phyloP scores from a whole-genome alignment of 257 asterid species.

The Solanum lignicaule region DNA sequence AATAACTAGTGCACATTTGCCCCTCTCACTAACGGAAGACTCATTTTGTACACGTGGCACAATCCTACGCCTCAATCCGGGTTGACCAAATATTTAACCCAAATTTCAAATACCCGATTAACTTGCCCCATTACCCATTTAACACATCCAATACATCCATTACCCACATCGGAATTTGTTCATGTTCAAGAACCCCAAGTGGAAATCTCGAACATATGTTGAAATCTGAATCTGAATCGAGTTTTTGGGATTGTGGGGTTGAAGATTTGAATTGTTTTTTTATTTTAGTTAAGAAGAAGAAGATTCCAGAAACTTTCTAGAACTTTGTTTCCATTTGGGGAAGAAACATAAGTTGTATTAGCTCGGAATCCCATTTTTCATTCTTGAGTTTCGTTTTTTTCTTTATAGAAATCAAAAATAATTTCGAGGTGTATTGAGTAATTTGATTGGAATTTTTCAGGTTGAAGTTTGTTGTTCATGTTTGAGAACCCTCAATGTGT shows the following conservation, averaged over 20 bases:
- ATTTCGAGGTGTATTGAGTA: background rate
- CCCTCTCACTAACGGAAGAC: too few relatives aligned
- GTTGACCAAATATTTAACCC: too few relatives aligned
- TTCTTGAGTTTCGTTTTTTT: background rate
- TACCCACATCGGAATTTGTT: background rate
- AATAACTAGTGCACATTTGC: too few relatives aligned
- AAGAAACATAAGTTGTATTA: background rate
- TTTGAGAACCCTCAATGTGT: background rate
- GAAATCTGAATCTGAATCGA: background rate
- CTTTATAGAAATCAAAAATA: background rate
- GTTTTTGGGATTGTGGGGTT: background rate
- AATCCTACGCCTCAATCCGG: too few relatives aligned
- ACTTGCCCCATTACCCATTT: too few relatives aligned
- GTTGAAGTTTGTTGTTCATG: background rate
- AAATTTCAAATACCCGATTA: too few relatives aligned
- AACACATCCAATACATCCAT: too few relatives aligned
- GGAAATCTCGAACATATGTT: background rate
- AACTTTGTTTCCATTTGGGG: background rate
- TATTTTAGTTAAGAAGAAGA: background rate
- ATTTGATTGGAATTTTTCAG: background rate
- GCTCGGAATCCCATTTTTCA: background rate
- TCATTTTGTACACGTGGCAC: too few relatives aligned
- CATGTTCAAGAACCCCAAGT: background rate
- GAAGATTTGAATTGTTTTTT: background rate
- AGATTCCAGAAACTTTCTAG: background rate